Percentiles rank a stretch among this genome's conserved stretches.
phyloP scores from a whole-genome alignment of 2,329 filamentous ascomycete species.

The Tolypocladium capitatum region DNA sequence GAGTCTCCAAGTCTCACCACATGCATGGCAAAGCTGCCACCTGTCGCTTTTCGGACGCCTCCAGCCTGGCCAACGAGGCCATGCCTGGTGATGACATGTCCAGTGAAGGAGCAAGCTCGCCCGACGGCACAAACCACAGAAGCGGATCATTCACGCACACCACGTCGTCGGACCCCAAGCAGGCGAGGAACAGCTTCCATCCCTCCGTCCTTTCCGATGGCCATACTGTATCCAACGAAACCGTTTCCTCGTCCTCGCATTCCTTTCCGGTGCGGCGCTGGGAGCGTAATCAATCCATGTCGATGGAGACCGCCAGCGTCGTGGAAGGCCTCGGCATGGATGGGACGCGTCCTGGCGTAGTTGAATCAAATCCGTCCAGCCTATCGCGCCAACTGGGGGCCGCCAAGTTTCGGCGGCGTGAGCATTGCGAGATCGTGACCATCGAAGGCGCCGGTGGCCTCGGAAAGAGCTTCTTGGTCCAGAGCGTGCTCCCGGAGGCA shows the following conservation, averaged over 20 bases:
- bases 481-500: constrained; percentile 48
- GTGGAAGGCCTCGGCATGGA: constrained; percentile 31
- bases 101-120: constrained; percentile 47
- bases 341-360: constrained; percentile 26
- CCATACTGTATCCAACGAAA: constrained; percentile 29
- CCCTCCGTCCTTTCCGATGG: constrained; percentile 28
- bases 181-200: constrained; percentile 24
- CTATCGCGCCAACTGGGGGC: constrained; percentile 41
- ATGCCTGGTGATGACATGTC: constrained; percentile 38
- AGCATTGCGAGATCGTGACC: constrained; percentile 50
- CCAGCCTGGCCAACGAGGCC: constrained; percentile 37
- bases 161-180: constrained; percentile 27
- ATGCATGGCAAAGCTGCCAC: constrained; percentile 26
- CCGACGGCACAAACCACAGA: constrained; percentile 34
- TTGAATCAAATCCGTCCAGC: constrained; percentile 33
- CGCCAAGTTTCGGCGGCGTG: constrained; percentile 45
- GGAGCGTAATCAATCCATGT: constrained; percentile 40
- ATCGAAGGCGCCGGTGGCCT: constrained; percentile 49
- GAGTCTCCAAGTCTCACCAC: constrained; percentile 54
- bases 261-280: constrained; percentile 31
- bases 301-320: constrained; percentile 33
- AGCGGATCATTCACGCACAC: constrained; percentile 36
- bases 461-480: constrained; percentile 53
- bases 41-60: constrained; percentile 39
- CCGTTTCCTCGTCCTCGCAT: constrained; percentile 32